Base-by-base conservation (phyloP, 441 rosid species). In the Erodium texanum region DNA sequence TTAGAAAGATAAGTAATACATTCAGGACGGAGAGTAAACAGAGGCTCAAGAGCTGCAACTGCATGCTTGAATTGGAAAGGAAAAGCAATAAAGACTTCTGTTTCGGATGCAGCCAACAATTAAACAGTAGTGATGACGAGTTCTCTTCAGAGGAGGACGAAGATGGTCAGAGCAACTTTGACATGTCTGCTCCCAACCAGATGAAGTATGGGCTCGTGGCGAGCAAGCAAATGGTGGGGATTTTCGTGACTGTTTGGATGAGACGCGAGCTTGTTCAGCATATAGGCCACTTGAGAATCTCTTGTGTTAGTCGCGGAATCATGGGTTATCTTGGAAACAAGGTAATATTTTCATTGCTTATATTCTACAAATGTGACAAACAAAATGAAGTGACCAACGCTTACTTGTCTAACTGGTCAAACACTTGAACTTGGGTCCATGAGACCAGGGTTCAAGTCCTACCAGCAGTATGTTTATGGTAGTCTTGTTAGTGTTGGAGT, bases 221-320 rank as follows among this genome's bases (percentile, higher is more conserved):
- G 32, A 82, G 86, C 70, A 87, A 86, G 77, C 89, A 85, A 82
- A 87, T 87, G 93, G 93, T 87, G 32, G 93, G 93, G 59, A 86
- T 87, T 73, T 86, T 87, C 68, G 81, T 84, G 66, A 84, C 87
- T 6, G 83, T 87, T 23, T 87, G 93, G 93, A 83, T 84, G 86
- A 80, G 82, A 70, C 84, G 78, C 15, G 90, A 86, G 70, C 87
- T 86, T 67, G 81, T 86, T 65, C 90, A 82, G 66, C 75, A 87
- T 18, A 83, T 84, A 24, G 79, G 77, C 67, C 93, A 86, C 81
- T 67, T 86, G 24, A 80, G 88, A 64, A 80, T 86, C 73, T 82
- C 87, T 8, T 81, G 81, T 19, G 68, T 79, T 66, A 78, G 83
- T 68, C 84, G 90, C 1, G 90, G 90, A 50, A 86, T 86, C 77